These are phyloP conservation scores for Dysphania ambrosioides DNA, from an alignment of 148 eudicot genomes.

Conservation along the genomic window DNA sequence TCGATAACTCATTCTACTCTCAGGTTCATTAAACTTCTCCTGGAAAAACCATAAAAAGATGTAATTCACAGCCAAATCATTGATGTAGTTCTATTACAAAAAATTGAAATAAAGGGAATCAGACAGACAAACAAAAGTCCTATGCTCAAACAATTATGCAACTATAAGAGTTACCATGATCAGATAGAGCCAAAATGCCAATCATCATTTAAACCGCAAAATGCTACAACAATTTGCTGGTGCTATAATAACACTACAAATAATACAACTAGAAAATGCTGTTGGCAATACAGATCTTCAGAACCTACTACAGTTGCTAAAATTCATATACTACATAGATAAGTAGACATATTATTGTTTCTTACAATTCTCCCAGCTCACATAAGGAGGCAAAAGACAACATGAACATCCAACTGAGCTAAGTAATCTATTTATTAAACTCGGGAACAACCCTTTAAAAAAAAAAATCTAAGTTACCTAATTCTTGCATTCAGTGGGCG, in stretches of 20 bases:
- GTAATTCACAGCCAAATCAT: not conserved
- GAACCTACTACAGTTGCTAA: not conserved
- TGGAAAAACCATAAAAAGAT: not conserved
- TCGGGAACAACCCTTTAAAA: no score
- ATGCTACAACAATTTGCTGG: not conserved
- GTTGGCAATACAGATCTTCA: not conserved
- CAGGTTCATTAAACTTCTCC: slow-evolving; percentile 14
- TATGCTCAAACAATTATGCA: not conserved
- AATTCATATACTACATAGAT: not conserved
- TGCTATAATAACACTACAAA: not conserved
- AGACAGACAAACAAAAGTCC: not conserved
- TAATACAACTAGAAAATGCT: not conserved
- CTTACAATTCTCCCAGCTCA: not conserved
- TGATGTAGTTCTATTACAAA: not conserved
- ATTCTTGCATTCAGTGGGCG: not conserved
- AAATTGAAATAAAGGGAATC: not conserved
- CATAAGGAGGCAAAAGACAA: not conserved
- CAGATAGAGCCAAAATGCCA: not conserved
- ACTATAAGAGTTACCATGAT: not conserved
- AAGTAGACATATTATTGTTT: not conserved
- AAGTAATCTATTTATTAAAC: no score
- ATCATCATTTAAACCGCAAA: not conserved
- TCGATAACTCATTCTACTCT: slow-evolving; percentile 30
- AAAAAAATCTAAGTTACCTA: not conserved
- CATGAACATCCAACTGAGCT: not conserved